Evolutionary conservation across 768 basidiomycete genomes (phyloP).

Genomic region (Dentipellis sp.): DNA sequence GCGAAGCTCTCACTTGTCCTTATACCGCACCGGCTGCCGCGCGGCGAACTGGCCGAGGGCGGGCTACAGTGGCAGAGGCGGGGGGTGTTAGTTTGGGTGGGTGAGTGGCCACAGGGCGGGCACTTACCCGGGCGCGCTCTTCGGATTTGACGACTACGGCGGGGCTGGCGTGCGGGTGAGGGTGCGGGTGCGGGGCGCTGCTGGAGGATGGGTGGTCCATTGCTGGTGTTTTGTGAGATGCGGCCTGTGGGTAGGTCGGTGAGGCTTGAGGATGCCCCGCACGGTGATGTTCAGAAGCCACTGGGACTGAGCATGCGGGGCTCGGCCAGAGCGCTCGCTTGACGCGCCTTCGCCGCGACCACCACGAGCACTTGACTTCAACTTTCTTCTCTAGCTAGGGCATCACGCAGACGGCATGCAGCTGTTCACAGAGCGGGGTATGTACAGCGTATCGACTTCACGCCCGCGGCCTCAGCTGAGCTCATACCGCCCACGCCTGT

Average conservation of each 20-base stretch:
- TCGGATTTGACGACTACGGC: constrained; percentile 13
- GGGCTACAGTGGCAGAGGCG: not conserved
- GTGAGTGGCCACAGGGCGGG: not conserved
- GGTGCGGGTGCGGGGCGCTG: not conserved
- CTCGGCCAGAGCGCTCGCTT: no score
- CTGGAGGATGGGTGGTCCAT: not conserved
- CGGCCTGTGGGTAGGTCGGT: no score
- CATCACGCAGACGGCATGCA: not conserved
- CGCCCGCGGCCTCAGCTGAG: not conserved
- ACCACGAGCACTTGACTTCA: not conserved
- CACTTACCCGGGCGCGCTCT: constrained; percentile 8
- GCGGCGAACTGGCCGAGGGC: not conserved
- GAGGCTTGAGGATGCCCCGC: no score
- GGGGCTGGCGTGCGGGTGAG: not conserved
- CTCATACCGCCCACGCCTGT: not conserved
- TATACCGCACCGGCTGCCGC: constrained; percentile 9
- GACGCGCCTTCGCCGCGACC: not conserved
- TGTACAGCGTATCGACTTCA: not conserved
- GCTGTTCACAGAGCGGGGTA: not conserved
- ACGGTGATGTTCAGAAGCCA: no score
- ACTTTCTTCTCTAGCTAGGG: not conserved
- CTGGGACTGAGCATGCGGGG: no score
- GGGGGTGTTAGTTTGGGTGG: not conserved
- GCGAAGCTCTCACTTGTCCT: constrained; percentile 11
- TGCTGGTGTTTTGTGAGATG: no score